These are phyloP conservation scores for Dactylorhiza incarnata DNA, from an alignment of 106 monocot genomes.

Conservation along the genomic window DNA sequence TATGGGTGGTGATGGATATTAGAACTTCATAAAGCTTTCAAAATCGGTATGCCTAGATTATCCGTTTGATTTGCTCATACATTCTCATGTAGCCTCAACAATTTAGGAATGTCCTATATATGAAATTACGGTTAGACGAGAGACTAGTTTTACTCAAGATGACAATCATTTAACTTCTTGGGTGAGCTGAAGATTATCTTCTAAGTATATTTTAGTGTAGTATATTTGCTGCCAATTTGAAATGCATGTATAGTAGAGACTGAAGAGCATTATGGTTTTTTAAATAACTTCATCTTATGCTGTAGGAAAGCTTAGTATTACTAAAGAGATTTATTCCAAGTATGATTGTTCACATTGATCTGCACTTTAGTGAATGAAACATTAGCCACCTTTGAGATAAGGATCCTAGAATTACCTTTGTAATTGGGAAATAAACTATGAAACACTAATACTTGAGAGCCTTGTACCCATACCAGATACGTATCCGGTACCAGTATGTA, in stretches of 20 bases:
- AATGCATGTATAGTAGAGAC: neutral
- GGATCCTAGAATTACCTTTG: neutral
- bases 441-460: too few relatives aligned
- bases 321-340: too few relatives aligned
- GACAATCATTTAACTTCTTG: neutral
- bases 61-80: constrained; percentile 2
- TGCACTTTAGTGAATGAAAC: neutral
- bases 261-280: neutral
- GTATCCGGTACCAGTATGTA: too few relatives aligned
- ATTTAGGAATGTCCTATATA: neutral
- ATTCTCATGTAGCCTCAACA: neutral
- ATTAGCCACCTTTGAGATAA: neutral
- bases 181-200: neutral
- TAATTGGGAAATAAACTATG: neutral
- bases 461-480: too few relatives aligned
- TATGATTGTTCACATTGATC: too few relatives aligned
- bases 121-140: neutral
- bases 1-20: neutral
- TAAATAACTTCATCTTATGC: neutral
- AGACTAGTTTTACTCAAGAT: neutral
- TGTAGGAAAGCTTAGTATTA: too few relatives aligned
- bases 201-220: neutral
- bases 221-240: neutral
- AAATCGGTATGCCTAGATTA: neutral
- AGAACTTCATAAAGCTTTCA: neutral